Conservation (phyloP, 1,284 basidiomycete genomes). For the Microbotryum intermedium region DNA sequence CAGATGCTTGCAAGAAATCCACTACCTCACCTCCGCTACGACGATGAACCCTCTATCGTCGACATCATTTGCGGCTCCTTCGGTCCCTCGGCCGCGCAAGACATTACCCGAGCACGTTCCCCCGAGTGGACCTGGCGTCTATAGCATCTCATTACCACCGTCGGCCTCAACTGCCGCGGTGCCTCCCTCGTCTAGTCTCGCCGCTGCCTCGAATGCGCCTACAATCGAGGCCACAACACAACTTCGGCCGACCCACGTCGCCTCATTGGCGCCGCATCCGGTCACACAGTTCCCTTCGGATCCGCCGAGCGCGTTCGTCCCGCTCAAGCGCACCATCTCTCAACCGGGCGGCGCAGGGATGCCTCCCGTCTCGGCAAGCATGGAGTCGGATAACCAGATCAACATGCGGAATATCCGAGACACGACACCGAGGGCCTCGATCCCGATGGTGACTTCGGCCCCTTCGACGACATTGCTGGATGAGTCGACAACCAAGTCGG, state of each 20-base stretch:
- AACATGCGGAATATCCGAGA: no score
- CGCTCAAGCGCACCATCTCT: constrained; percentile 11
- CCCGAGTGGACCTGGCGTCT: not conserved
- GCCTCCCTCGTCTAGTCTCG: not conserved
- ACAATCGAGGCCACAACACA: not conserved
- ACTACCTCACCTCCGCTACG: constrained; percentile 90
- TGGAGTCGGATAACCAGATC: no score
- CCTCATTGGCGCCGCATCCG: not conserved
- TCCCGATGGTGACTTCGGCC: no score
- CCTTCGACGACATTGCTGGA: no score
- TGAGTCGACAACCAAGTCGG: no score
- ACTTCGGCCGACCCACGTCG: not conserved
- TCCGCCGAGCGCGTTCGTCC: constrained; percentile 16
- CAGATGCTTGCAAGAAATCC: constrained; percentile 93
- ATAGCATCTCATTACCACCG: no score
- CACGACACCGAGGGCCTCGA: no score
- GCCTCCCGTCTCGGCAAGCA: no score
- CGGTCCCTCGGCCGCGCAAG: constrained; percentile 32
- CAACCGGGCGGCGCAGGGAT: constrained; percentile 3
- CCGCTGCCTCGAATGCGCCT: not conserved
- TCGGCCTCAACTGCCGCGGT: not conserved
- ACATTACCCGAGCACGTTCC: constrained; percentile 25
- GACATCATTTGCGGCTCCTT: constrained; percentile 30
- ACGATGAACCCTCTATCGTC: constrained; percentile 88
- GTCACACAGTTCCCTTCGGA: constrained; percentile 13